Conservation (phyloP, 2,329 filamentous ascomycete genomes). For the Madurella fahalii region DNA sequence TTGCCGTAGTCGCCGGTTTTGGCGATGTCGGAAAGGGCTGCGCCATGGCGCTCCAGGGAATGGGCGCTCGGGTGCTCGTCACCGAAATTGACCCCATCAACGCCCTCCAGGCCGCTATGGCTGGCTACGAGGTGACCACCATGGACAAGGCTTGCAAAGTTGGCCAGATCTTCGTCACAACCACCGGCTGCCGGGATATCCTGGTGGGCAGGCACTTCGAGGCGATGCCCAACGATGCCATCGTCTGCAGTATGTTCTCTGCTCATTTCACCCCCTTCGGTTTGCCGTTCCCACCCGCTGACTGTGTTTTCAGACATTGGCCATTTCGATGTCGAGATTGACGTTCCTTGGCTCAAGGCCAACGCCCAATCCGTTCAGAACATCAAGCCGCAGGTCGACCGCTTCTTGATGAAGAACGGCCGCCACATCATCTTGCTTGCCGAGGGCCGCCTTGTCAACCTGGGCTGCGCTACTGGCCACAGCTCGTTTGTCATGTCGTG, state of each 20-base stretch:
- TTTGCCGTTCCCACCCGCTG: background rate
- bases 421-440: slow-evolving; percentile 97
- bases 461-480: slow-evolving; percentile 98
- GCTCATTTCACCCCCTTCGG: background rate
- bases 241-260: slow-evolving; percentile 79
- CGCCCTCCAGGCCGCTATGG: slow-evolving; percentile 96
- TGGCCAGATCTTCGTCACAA: slow-evolving; percentile 98
- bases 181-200: slow-evolving; percentile 98
- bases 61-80: slow-evolving; percentile 94
- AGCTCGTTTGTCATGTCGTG: slow-evolving; percentile 99
- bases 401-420: slow-evolving; percentile 89
- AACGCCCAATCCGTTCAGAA: slow-evolving; percentile 91
- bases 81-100: slow-evolving; percentile 99
- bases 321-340: slow-evolving; percentile 99
- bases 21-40: slow-evolving; percentile 99
- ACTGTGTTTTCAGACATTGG: slow-evolving; percentile 67
- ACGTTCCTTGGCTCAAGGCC: slow-evolving; percentile 98
- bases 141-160: slow-evolving; percentile 88
- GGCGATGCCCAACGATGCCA: slow-evolving; percentile 94
- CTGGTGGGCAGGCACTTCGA: slow-evolving; percentile 89
- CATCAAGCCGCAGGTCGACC: slow-evolving; percentile 99
- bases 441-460: slow-evolving; percentile 98
- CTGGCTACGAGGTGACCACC: slow-evolving; percentile 92
- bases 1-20: slow-evolving; percentile 94
- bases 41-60: slow-evolving; percentile 89